A percentile compares a stretch with the other conserved stretches of the same genome.
These are phyloP conservation scores for Solanum paucissectum DNA, from an alignment of 257 asterid genomes.

Conservation along the genomic window DNA sequence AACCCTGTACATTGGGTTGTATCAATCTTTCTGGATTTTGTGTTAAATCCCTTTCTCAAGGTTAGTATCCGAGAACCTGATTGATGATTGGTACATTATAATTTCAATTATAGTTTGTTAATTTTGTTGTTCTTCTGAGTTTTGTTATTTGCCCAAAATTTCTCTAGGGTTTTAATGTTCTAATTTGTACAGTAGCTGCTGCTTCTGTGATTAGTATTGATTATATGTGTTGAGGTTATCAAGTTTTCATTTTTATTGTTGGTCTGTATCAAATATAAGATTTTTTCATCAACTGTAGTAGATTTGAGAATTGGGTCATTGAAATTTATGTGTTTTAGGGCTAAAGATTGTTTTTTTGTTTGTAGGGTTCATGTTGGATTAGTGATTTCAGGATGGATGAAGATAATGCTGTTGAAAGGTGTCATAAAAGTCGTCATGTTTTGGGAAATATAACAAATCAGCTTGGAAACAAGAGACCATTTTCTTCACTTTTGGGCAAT, in stretches of 20 bases:
- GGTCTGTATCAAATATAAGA: not conserved
- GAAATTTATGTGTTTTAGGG: not conserved
- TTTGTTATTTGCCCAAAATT: not conserved
- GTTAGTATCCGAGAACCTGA: not conserved
- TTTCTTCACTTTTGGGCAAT: slow-evolving; percentile 13
- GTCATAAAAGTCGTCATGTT: slow-evolving; percentile 17
- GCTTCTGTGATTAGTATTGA: not conserved
- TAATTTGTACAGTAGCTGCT: not conserved
- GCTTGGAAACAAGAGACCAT: slow-evolving; percentile 29
- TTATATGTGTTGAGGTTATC: not conserved
- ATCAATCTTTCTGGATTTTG: not conserved
- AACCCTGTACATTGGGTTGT: not conserved
- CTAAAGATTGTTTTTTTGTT: not conserved
- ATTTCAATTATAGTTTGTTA: not conserved
- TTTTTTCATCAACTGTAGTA: not conserved
- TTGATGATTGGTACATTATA: not conserved
- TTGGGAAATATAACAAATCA: slow-evolving; percentile 60
- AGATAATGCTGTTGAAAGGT: slow-evolving; percentile 18
- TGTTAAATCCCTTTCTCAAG: not conserved
- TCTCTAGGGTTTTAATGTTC: not conserved
- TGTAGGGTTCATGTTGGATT: not conserved
- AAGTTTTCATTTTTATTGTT: not conserved
- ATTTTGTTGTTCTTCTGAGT: not conserved
- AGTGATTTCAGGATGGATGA: slow-evolving; percentile 33
- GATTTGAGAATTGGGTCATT: not conserved